Evolutionary conservation across 139 green algal genomes (phyloP), one percentile per base, ranked within the genome.

Genomic region (Chloropicon primus): DNA sequence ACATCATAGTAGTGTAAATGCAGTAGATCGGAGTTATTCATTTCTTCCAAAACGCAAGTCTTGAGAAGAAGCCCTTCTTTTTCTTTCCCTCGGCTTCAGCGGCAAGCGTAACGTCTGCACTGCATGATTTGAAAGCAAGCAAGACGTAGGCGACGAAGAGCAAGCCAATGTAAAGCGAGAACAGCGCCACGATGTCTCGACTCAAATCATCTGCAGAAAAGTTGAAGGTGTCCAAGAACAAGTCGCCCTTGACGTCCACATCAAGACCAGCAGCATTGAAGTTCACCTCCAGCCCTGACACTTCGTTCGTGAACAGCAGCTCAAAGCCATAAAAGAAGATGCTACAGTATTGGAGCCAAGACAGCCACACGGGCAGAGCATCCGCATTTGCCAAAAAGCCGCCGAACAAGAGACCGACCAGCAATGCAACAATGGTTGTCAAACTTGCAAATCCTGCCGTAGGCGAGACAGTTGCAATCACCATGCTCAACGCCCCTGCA

Each of bases 381-480:
- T 26, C 74, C 77, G 85, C 82, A 78, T 92, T 90, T 26, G 86
- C 87, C 21, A 92, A 81, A 81, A 91, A 90, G 25, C 89, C 89
- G 10, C 41, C 74, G 74, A 95, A 91, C 22, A 96, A 85, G 28
- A 93, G 85, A 3, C 81, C 87, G 2, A 91, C 27, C 24, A 96
- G 86, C 77, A 94, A 82, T 73, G 94, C 79, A 74, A 94, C 80
- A 75, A 92, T 94, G 82, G 93, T 94, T 26, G 89, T 54, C n/a
- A 96, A 81, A 3, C 82, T 77, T 0, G 89, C 81, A 22, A 82
- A 81, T 53, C 91, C 90, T 29, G 88, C 78, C 10, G 84, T 84
- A 22, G 28, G 76, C 62, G 25, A 80, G n/a, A 53, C 77, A 10
- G 25, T 78, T 1, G 86, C 83, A 1, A 93, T 80, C 0, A 73